A percentile compares a stretch with the other conserved stretches of the same genome.
phyloP scores from a whole-genome alignment of 2,329 filamentous ascomycete genomes.

The Hirsutella minnesotensis region DNA sequence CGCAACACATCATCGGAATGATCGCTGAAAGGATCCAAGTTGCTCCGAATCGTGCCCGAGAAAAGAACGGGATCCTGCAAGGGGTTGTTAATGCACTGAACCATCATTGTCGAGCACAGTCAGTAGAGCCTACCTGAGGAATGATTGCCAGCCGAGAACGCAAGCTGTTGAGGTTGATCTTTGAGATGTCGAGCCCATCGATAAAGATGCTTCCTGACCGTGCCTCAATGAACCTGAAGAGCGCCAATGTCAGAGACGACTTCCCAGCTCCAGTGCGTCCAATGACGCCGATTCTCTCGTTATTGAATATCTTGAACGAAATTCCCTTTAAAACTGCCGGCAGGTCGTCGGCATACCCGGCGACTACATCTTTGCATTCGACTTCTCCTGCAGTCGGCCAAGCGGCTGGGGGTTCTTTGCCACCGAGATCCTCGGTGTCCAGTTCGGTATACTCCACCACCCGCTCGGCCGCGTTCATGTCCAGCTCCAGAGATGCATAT shows the following conservation, averaged over 20 bases:
- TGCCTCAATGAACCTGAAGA: slow-evolving; percentile 69
- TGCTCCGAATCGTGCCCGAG: slow-evolving; percentile 63
- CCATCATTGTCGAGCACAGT: not conserved
- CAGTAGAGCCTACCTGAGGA: slow-evolving; percentile 36
- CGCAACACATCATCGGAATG: slow-evolving; percentile 57
- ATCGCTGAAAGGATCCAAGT: slow-evolving; percentile 65
- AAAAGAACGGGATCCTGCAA: slow-evolving; percentile 65
- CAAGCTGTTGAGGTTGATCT: slow-evolving; percentile 56
- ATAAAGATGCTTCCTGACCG: slow-evolving; percentile 54
- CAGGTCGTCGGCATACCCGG: slow-evolving; percentile 59
- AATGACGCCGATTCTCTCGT: slow-evolving; percentile 64
- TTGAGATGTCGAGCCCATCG: slow-evolving; percentile 64
- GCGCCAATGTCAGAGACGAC: slow-evolving; percentile 60
- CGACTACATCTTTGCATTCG: slow-evolving; percentile 61
- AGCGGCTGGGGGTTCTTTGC: slow-evolving; percentile 49
- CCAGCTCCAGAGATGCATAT: slow-evolving; percentile 60
- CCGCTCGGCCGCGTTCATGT: slow-evolving; percentile 69
- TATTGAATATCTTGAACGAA: slow-evolving; percentile 52
- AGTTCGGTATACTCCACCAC: slow-evolving; percentile 65
- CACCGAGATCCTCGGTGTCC: slow-evolving; percentile 52
- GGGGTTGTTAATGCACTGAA: not conserved
- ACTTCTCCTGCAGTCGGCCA: slow-evolving; percentile 68
- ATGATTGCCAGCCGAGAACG: slow-evolving; percentile 70
- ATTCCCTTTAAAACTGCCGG: slow-evolving; percentile 60
- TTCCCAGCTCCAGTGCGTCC: slow-evolving; percentile 72